Evolutionary conservation across 495 filamentous ascomycete genomes (phyloP).

Genomic region (Penicillium pancosmium): DNA sequence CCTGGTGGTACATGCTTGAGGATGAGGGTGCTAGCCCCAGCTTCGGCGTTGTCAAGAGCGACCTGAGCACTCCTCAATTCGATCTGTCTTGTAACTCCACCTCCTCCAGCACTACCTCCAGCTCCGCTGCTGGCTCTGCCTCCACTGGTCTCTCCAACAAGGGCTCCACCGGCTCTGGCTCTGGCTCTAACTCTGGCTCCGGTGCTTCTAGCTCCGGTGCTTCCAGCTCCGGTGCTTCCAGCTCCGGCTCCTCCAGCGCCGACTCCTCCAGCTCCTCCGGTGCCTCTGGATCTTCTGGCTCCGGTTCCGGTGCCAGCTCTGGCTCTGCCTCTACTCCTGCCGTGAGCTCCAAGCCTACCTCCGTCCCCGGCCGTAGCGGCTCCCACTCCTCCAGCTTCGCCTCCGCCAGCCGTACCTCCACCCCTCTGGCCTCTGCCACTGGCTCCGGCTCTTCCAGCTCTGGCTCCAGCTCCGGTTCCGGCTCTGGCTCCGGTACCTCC

Average conservation of each 20-base stretch:
- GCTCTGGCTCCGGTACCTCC: slow-evolving; percentile 21
- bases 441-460: slow-evolving; percentile 34
- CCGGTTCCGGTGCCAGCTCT: slow-evolving; percentile 20
- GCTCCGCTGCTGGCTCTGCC: slow-evolving; percentile 14
- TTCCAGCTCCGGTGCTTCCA: slow-evolving; percentile 18
- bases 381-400: slow-evolving; percentile 1
- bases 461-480: slow-evolving; percentile 18
- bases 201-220: slow-evolving; percentile 17
- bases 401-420: slow-evolving; percentile 10
- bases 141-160: slow-evolving; percentile 10
- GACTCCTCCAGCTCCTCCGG: slow-evolving; percentile 13
- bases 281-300: slow-evolving; percentile 9
- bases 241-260: slow-evolving; percentile 11
- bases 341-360: slow-evolving; percentile 13
- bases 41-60: slow-evolving; percentile 65
- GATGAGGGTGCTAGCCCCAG: slow-evolving; percentile 66
- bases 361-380: slow-evolving; percentile 9
- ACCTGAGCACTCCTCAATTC: slow-evolving; percentile 60
- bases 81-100: slow-evolving; percentile 57
- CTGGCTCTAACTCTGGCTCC: slow-evolving; percentile 12
- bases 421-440: slow-evolving; percentile 12
- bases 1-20: slow-evolving; percentile 76
- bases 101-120: slow-evolving; percentile 14
- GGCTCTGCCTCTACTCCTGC: slow-evolving; percentile 3
- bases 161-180: slow-evolving; percentile 4